Evolutionary conservation across 371 early-diverging fungal genomes (phyloP), one percentile per base, ranked within the genome.

Genomic region (Choanephora cucurbitarum): DNA sequence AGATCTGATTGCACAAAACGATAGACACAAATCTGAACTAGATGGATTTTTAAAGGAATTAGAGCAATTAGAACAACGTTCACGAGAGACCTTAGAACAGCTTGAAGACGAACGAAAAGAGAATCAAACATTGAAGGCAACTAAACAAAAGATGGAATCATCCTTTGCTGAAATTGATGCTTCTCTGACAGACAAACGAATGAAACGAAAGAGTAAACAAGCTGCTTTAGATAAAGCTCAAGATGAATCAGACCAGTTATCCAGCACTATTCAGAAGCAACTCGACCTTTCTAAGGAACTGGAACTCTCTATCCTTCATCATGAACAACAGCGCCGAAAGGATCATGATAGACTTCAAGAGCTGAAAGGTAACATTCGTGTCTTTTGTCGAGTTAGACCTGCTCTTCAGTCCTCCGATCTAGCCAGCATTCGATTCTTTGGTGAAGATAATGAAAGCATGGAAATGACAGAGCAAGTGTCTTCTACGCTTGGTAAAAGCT

Each of bases 321-420:
- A 88, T 48, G 98, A 98, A 64, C 84, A 80, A 3, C 64, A 81
- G 5, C 84, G 97, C 14, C 81, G 96, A 54, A 70, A 79, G 39
- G 66, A 95, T 22, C 98, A 98, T 75, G 96, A 98, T 64, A 89
- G 87, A 0, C 87, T 96, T 44, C 96, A 93, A 67, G 98, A 99
- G 73, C 78, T 99, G 37, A 97, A 97, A 68, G 99, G 99, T 41
- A 95, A 97, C 57, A 97, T 99, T 49, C 87, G 99, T 22, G 98
- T 98, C 14, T 96, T 99, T 69, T 98, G 98, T 70, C 77, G 99
- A 42, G 91, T 99, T 14, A 86, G 97, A 34, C 99, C 99, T 11
- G 67, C 84, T 49, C 47, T 82, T 22, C 61, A 64, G 64, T 65
- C 53, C 5, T 14, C 24, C 0, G 44, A 39, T 2, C 17, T 74